Percentiles rank a stretch among this genome's conserved stretches.
Evolutionary conservation across 1,139 yeast species (phyloP).

Genomic region (Geotrichum histeridarum): DNA sequence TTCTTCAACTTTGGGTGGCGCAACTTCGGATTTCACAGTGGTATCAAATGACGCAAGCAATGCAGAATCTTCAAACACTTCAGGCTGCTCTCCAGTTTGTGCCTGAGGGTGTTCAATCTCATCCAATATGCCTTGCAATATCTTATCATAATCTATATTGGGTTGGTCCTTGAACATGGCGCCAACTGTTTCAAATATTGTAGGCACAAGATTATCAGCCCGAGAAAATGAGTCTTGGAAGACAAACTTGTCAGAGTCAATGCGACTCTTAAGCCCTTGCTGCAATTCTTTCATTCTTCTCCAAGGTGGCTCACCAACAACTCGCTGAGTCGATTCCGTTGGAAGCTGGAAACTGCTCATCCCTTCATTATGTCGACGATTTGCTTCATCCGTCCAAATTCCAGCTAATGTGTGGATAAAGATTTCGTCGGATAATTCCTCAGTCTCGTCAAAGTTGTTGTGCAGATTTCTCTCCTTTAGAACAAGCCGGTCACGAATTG

Average conservation of each 20-base stretch:
- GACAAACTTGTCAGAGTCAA: neutral
- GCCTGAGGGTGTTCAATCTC: neutral
- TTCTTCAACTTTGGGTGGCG: neutral
- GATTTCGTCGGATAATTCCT: conserved; percentile 26
- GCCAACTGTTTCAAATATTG: conserved; percentile 29
- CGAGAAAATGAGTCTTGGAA: neutral
- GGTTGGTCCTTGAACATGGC: conserved; percentile 21
- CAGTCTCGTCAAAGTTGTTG: conserved; percentile 46
- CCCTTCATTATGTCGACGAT: conserved; percentile 47
- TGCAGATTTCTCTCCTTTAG: conserved; percentile 49
- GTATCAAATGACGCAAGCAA: too few relatives aligned
- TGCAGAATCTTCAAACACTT: conserved; percentile 1
- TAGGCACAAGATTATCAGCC: conserved; percentile 22
- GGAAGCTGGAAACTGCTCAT: conserved; percentile 33
- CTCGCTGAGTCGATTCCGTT: conserved; percentile 12
- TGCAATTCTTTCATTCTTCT: conserved; percentile 39
- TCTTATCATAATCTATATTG: too few relatives aligned
- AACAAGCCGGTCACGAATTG: conserved; percentile 52
- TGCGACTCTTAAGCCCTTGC: conserved; percentile 34
- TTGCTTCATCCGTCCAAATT: conserved; percentile 57
- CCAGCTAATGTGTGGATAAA: conserved; percentile 39
- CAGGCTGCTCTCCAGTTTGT: neutral
- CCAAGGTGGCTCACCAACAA: conserved; percentile 36
- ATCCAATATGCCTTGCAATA: neutral
- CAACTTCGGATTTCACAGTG: neutral